Percentiles rank a stretch among this genome's conserved stretches.
Conservation (phyloP, 345 rosid genomes). For the Firmiana major region DNA sequence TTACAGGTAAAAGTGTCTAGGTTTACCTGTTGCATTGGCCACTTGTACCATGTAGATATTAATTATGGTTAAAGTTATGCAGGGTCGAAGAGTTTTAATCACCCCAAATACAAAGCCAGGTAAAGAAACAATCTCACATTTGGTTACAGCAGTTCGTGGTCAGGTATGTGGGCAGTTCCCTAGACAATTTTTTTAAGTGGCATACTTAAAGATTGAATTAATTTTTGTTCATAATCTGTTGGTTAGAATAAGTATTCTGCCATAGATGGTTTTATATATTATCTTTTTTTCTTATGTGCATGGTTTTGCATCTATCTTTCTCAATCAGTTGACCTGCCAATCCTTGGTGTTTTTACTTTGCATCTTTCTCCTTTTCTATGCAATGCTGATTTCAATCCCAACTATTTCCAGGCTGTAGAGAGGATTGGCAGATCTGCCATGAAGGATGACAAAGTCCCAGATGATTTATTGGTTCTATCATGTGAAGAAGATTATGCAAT, state of each 20-base stretch:
- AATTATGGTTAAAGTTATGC: slow-evolving; percentile 18
- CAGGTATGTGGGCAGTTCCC: slow-evolving; percentile 36
- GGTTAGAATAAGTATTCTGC: background rate
- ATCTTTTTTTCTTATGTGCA: background rate
- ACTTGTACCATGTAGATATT: slow-evolving; percentile 14
- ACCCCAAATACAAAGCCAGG: slow-evolving; percentile 73
- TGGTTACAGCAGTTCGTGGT: slow-evolving; percentile 70
- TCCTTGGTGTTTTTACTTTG: background rate
- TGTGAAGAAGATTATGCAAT: slow-evolving; percentile 68
- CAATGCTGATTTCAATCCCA: slow-evolving; percentile 14
- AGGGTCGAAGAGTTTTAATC: slow-evolving; percentile 67
- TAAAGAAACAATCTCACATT: slow-evolving; percentile 52
- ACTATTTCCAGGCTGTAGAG: slow-evolving; percentile 55
- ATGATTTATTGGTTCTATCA: slow-evolving; percentile 69
- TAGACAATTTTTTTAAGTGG: background rate
- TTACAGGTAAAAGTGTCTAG: slow-evolving; percentile 39
- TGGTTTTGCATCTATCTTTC: background rate
- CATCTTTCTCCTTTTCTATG: slow-evolving; percentile 6
- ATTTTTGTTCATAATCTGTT: background rate
- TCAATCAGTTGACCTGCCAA: background rate
- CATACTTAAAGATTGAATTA: background rate
- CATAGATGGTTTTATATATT: background rate
- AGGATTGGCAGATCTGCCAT: slow-evolving; percentile 70
- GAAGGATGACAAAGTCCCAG: slow-evolving; percentile 47
- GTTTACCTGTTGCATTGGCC: slow-evolving; percentile 6